Base-by-base conservation (phyloP, 306 rosid genomes). In the Arachis hypogaea region DNA sequence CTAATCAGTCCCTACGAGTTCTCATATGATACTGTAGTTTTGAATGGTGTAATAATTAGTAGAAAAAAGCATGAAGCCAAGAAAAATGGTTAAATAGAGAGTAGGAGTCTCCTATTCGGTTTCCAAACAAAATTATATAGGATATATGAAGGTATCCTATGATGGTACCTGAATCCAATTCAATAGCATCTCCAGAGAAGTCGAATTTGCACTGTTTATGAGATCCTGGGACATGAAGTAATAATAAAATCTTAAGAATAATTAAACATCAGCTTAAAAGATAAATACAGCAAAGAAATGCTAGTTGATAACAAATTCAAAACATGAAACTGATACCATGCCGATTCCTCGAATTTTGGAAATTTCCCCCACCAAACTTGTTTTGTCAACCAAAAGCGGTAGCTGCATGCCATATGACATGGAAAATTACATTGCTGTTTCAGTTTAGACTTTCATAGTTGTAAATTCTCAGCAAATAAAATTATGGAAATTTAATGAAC, bases 161-260 rank as follows among this genome's bases (percentile, higher is more conserved):
- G 57, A 74, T 41, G 54, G 47, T 85, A 93, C 98, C 98, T 93
- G 92, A 69, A 91, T 85, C 97, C 97, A 93, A 76, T 75, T 84
- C 75, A 93, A 81, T 79, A 93, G 85, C 86, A 93, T 63, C 43
- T 91, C 94, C 86, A 89, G 78, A 57, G 89, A 81, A 67, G 87
- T 75, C 50, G 84, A 86, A 68, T 79, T 84, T 68, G 59, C 76
- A 74, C 46, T 54, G 66, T 55, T 74, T 63, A 63, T 61, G 36
- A 63, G 74, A 75, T 81, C 93, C 97, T 93, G 88, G 57, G 44
- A 74, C 67, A 70, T 50, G 63, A 41, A 74, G 68, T 68, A 78
- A 65, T 66, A 54, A 42, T 9, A 22, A 63, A 63, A 65, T 47
- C 55, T 73, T 57, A 36, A 42, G 62, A 11, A 74, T 33, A 65